Evolutionary conservation across 805 yeast genomes (phyloP), one percentile per base, ranked within the genome.

Genomic region (Metschnikowia cerradonensis): DNA sequence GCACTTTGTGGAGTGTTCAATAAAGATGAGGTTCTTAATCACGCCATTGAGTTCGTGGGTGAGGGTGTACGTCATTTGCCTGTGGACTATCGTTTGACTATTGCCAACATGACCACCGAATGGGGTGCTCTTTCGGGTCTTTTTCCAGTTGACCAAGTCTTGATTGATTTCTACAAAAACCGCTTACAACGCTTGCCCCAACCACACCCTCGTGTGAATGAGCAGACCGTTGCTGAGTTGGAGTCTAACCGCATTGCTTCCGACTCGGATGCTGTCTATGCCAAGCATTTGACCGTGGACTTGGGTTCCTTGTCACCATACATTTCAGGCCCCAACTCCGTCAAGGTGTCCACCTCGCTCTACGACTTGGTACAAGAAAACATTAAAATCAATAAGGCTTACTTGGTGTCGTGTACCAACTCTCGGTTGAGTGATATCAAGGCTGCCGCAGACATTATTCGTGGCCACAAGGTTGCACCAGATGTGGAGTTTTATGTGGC

Each of bases 321-420:
- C 66, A 82, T 92, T 17, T 88, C 97, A 0, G 99, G 99, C 17
- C 99, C 99, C 57, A 94, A 94, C 76, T 89, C 97, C 15, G 99
- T 94, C 63, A 94, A 94, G 73, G 80, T 94, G 31, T 84, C 96
- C 26, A 89, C 77, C 62, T 79, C 97, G 0, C 78, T 92, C 49
- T 72, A 86, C 37, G 89, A 86, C 43, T 77, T 94, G 60, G 81
- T 96, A 13, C 68, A 76, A 22, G 79, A 90, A 64, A 75, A 89
- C 60, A 78, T 94, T 69, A 79, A 82, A 58, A 85, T 92, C 61
- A 81, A 94, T 75, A 94, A 94, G 73, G 99, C 99, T 0, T 94
- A 94, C 71, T 76, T 94, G 47, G 99, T 94, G n/a, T 89, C 97
- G 4, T 94, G 99, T 73, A 94, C 99, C 8, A 94, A 94, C 72